phyloP scores from a whole-genome alignment of 805 yeast species.

The Candida qinlingensis region DNA sequence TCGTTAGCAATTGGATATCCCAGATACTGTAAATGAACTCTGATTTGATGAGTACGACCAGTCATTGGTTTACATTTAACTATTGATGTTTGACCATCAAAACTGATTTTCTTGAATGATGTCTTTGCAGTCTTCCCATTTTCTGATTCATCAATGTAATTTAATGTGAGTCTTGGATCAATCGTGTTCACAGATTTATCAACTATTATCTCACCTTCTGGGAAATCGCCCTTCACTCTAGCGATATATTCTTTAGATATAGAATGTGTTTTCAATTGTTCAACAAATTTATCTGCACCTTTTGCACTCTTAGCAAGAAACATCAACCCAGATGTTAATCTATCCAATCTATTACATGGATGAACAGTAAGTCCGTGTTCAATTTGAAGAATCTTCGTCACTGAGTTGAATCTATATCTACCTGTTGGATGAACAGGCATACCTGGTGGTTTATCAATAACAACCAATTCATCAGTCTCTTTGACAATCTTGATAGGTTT shows the following conservation, averaged over 20 bases:
- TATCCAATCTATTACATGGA: conserved; percentile 84
- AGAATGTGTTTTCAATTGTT: conserved; percentile 42
- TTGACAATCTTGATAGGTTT: conserved; percentile 30
- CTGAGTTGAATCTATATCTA: conserved; percentile 64
- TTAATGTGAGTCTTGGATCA: conserved; percentile 61
- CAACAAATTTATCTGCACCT: conserved; percentile 73
- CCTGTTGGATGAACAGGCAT: conserved; percentile 97
- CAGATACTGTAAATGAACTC: conserved; percentile 87
- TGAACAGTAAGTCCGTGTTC: conserved; percentile 66
- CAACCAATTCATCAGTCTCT: conserved; percentile 72
- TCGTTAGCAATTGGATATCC: conserved; percentile 92
- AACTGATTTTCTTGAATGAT: conserved; percentile 36
- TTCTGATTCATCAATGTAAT: conserved; percentile 39
- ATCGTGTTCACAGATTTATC: conserved; percentile 65
- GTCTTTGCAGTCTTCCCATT: conserved; percentile 68
- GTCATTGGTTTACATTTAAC: conserved; percentile 84
- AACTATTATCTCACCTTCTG: conserved; percentile 49
- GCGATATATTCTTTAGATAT: conserved; percentile 76
- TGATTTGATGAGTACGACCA: conserved; percentile 92
- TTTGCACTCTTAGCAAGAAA: conserved; percentile 31
- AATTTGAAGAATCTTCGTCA: conserved; percentile 70
- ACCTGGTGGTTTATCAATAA: conserved; percentile 91
- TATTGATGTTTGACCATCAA: conserved; percentile 43
- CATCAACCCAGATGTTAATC: conserved; percentile 94
- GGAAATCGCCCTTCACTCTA: conserved; percentile 82